Evolutionary conservation across 2,329 filamentous ascomycete species (phyloP).

Genomic region (Tolypocladium amazonense): DNA sequence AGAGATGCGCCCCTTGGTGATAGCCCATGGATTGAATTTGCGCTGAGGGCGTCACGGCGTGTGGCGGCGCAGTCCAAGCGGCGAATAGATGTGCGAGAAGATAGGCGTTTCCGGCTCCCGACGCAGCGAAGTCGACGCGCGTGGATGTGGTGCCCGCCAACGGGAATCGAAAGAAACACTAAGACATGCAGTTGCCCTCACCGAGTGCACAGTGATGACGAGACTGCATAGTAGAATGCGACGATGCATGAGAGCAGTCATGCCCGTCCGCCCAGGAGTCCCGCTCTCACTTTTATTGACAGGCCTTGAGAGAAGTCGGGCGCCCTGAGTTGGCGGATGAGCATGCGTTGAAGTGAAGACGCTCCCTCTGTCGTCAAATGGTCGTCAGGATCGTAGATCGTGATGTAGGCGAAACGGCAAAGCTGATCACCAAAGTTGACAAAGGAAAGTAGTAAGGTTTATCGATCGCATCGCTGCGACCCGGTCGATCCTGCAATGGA

Average conservation of each 20-base stretch:
- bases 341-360: not conserved
- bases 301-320: not conserved
- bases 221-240: not conserved
- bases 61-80: slow-evolving; percentile 7
- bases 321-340: not conserved
- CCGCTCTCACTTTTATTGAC: not conserved
- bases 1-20: not conserved
- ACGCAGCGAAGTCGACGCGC: slow-evolving; percentile 19
- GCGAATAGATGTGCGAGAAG: slow-evolving; percentile 5
- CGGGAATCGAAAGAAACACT: slow-evolving; percentile 11
- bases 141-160: slow-evolving; percentile 9
- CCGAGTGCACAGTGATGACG: not conserved
- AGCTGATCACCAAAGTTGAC: not conserved
- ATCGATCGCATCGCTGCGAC: slow-evolving; percentile 1
- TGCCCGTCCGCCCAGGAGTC: not conserved
- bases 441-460: slow-evolving; percentile 1
- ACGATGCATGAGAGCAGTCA: not conserved
- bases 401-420: not conserved
- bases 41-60: not conserved
- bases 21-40: not conserved
- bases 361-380: not conserved
- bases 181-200: slow-evolving; percentile 9
- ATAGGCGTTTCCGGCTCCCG: slow-evolving; percentile 1
- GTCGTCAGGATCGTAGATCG: slow-evolving; percentile 2
- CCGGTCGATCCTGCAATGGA: not conserved